Evolutionary conservation across 129 eudicot species (phyloP), one percentile per base, ranked within the genome.

Genomic region (Flaveria sonorensis): DNA sequence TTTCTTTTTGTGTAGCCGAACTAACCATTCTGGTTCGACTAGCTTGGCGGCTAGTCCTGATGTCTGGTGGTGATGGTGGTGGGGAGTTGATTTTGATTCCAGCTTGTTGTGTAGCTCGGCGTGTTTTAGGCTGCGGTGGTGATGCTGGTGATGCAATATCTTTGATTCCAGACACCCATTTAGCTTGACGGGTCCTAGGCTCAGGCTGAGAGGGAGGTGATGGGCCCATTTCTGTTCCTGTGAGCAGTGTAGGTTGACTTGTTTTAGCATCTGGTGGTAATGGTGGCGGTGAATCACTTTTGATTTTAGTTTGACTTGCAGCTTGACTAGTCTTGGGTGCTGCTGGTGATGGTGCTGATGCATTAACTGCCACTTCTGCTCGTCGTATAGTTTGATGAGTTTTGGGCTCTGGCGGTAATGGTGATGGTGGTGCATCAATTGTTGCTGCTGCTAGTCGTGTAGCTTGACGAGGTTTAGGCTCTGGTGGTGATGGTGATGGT

Each of bases 21-120:
- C 50, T 12, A 79, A 32, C 59, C 24, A 10, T 77, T 73, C 23
- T 76, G 20, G 51, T 68, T 13, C 32, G 40, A 13, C 74, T 46
- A 65, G 77, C 64, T 73, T 53, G 85, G 21, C 79, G 82, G 39
- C 20, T 45, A 47, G 50, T 80, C 67, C 70, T 74, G 36, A 65
- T 36, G 46, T 70, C 77, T 79, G 82, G 82, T 13, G 50, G 76
- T 28, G 76, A 78, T 69, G 76, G 32, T 45, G 82, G 77, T 23
- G 75, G 69, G 16, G 81, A 18, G 42, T 51, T 42, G 23, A 68
- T 26, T 45, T 65, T 51, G 24, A 72, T 64, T 63, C 83, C 83
- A 8, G 80, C 55, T 66, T 32, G 72, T 3, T 15, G 64, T 13
- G 79, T 46, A 73, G 70, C 67, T 70, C 48, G 83, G 19, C 79